Percentiles rank a stretch among this genome's conserved stretches.
These are phyloP conservation scores for Kwoniella botswanensis DNA, from an alignment of 768 basidiomycete species.

Conservation along the genomic window DNA sequence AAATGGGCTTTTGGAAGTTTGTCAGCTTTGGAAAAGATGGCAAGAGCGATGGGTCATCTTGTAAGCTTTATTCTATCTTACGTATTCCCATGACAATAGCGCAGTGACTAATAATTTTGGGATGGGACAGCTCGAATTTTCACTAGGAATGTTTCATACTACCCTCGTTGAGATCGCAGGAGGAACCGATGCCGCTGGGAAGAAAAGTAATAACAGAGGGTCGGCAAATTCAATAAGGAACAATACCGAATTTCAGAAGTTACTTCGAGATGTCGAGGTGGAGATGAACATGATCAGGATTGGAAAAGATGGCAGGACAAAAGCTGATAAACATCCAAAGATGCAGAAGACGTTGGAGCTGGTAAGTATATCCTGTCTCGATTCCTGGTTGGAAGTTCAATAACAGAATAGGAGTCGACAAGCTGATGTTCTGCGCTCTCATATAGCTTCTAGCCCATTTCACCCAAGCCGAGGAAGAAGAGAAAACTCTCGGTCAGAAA, in stretches of 20 bases:
- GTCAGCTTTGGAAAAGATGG: constrained; percentile 65
- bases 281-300: constrained; percentile 61
- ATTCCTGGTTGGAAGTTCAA: background rate
- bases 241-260: constrained; percentile 66
- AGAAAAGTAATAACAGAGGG: constrained; percentile 49
- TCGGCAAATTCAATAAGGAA: constrained; percentile 45
- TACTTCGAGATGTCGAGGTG: constrained; percentile 72
- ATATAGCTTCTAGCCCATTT: constrained; percentile 71
- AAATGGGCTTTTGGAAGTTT: constrained; percentile 66
- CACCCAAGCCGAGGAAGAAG: constrained; percentile 60
- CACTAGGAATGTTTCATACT: constrained; percentile 76
- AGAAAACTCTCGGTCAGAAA: constrained; percentile 37
- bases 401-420: background rate
- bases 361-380: constrained; percentile 54
- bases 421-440: background rate
- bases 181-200: constrained; percentile 57
- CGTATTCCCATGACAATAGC: background rate
- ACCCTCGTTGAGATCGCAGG: constrained; percentile 65
- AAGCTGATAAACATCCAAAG: constrained; percentile 74
- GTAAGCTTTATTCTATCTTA: background rate
- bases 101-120: background rate
- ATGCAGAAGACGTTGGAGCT: constrained; percentile 80
- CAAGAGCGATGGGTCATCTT: constrained; percentile 85
- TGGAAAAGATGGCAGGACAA: constrained; percentile 58
- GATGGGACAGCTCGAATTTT: constrained; percentile 73